Evolutionary conservation across 2,329 filamentous ascomycete genomes (phyloP).

Genomic region (Talaromyces sp.): DNA sequence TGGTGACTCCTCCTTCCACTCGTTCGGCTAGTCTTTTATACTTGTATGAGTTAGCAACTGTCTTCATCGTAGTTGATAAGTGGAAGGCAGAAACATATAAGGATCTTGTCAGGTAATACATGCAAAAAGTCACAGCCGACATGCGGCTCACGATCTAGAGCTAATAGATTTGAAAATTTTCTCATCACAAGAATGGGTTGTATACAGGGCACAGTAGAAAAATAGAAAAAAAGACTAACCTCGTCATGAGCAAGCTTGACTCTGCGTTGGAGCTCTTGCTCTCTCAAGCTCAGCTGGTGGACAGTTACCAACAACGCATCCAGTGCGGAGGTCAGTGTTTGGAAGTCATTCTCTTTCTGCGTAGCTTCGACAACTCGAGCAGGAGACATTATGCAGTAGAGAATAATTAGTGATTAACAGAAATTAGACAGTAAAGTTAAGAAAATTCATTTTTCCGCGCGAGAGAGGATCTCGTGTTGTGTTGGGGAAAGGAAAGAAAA

Average conservation of each 20-base stretch:
- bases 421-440: not conserved
- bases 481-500: not conserved
- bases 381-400: slow-evolving; percentile 31
- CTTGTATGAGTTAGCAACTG: slow-evolving; percentile 32
- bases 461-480: not conserved
- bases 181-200: slow-evolving; percentile 45
- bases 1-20: slow-evolving; percentile 30
- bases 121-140: slow-evolving; percentile 62
- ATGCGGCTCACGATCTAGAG: slow-evolving; percentile 77
- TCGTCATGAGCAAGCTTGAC: slow-evolving; percentile 40
- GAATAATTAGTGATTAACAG: not conserved
- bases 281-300: slow-evolving; percentile 38
- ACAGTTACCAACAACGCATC: slow-evolving; percentile 43
- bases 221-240: slow-evolving; percentile 28
- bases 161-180: slow-evolving; percentile 55
- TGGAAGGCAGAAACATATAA: slow-evolving; percentile 20
- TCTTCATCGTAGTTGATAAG: slow-evolving; percentile 13
- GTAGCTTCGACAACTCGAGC: slow-evolving; percentile 27
- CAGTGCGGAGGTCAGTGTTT: slow-evolving; percentile 39
- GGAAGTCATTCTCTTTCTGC: slow-evolving; percentile 36
- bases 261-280: slow-evolving; percentile 37
- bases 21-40: slow-evolving; percentile 35
- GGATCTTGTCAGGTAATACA: slow-evolving; percentile 53
- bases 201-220: slow-evolving; percentile 17
- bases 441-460: not conserved